These are phyloP conservation scores for Aspergillus nomiae DNA, from an alignment of 2,329 filamentous ascomycete species.

Conservation along the genomic window DNA sequence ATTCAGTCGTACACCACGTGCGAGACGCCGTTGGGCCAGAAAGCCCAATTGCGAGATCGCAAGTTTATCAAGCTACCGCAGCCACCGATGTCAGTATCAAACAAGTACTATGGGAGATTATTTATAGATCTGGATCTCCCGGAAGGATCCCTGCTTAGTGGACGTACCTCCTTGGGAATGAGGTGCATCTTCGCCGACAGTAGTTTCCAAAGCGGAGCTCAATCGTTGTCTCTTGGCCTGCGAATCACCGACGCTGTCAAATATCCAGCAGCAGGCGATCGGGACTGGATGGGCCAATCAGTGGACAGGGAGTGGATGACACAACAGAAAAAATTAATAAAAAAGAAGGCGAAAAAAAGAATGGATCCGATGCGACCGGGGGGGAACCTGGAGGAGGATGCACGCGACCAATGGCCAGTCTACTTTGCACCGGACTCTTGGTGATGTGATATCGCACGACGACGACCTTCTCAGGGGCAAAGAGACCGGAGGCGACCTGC, in stretches of 20 bases:
- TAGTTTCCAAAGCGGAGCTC: background rate
- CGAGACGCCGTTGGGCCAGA: slow-evolving; percentile 83
- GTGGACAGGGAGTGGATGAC: background rate
- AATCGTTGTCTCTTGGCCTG: slow-evolving; percentile 13
- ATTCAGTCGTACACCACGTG: slow-evolving; percentile 84
- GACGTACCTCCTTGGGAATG: slow-evolving; percentile 48
- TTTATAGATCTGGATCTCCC: slow-evolving; percentile 1
- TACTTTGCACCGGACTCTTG: background rate
- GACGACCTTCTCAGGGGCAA: background rate
- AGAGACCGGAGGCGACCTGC: background rate
- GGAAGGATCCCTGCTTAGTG: slow-evolving; percentile 5
- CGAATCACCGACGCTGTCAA: slow-evolving; percentile 14
- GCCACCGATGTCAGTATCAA: background rate
- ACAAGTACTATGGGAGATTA: too few species aligned
- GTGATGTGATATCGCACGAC: background rate
- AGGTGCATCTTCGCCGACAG: slow-evolving; percentile 43
- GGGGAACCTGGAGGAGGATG: too few species aligned
- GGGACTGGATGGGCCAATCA: slow-evolving; percentile 14
- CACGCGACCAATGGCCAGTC: background rate
- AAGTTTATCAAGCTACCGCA: slow-evolving; percentile 85
- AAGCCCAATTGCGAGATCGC: slow-evolving; percentile 85
- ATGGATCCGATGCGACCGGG: background rate
- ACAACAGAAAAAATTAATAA: slow-evolving; percentile 9
- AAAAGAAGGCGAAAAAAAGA: background rate
- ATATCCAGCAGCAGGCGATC: slow-evolving; percentile 8